Evolutionary conservation across 331 rosid genomes (phyloP), one percentile per base, ranked within the genome.

Genomic region (Arachis monticola): DNA sequence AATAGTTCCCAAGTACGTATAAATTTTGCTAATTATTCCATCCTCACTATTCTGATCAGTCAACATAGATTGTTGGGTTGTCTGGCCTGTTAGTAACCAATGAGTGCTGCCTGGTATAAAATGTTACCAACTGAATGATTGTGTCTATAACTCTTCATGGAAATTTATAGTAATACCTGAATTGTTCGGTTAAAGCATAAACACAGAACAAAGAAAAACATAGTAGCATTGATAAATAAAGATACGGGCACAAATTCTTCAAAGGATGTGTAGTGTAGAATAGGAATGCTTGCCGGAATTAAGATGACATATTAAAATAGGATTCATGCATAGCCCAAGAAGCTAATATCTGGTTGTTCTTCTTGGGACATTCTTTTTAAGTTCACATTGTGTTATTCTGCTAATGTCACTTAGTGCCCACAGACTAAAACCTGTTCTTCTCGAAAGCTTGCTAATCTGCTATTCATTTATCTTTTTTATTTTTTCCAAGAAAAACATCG

Each of bases 311-410:
- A 14, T 44, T 50, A 13, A 56, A 40, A 52, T 40, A 55, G 64
- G 58, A 32, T 32, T 32, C 2, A 32, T 32, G 38, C 4, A 3
- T 32, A 3, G 38, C 38, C 38, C 38, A 32, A 32, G 3, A 32
- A 32, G 4, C 38, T 32, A 32, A 32, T 32, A 3, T 32, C 4
- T 32, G 38, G 38, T 32, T 32, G 38, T 32, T 32, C 2, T 32
- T 32, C 38, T 32, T 32, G 38, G 4, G 38, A 32, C 38, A 32
- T 32, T 32, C 38, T 32, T 32, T 2, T 32, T 32, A 32, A 32
- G 30, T 53, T 57, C 76, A 44, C 72, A 42, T 55, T 52, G 17
- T 48, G 51, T 73, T 67, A 68, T 73, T 60, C 69, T 58, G 27
- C 30, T 47, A 58, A 47, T 14, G 41, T 44, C 13, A 8, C 30